These are phyloP conservation scores for Curvularia hawaiiensis DNA, from an alignment of 2,329 filamentous ascomycete genomes.

Conservation along the genomic window DNA sequence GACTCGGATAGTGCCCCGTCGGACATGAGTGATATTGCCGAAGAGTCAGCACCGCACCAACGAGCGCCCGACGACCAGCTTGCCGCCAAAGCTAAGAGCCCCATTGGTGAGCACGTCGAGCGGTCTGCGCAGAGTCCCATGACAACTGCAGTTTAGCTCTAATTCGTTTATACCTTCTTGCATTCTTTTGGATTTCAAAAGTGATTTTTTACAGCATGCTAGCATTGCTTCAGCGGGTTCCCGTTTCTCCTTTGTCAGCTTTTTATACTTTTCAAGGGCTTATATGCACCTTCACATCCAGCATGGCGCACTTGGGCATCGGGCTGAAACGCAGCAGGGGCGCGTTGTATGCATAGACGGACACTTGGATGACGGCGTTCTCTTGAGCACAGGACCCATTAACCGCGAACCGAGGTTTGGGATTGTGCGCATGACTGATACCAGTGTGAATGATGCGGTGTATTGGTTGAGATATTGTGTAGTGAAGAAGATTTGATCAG, in stretches of 20 bases:
- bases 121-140: constrained; percentile 17
- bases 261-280: constrained; percentile 13
- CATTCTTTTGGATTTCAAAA: constrained; percentile 27
- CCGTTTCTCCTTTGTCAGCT: constrained; percentile 14
- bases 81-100: constrained; percentile 22
- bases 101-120: constrained; percentile 17
- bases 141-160: constrained; percentile 22
- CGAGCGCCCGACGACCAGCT: constrained; percentile 14
- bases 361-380: constrained; percentile 9
- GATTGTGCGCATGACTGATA: constrained; percentile 12
- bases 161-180: constrained; percentile 12
- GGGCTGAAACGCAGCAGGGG: constrained; percentile 16
- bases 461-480: constrained; percentile 5
- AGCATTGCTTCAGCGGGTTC: constrained; percentile 22
- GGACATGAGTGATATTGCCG: constrained; percentile 43
- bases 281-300: constrained; percentile 18
- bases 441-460: constrained; percentile 9
- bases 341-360: constrained; percentile 17
- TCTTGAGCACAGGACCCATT: constrained; percentile 7
- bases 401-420: constrained; percentile 6
- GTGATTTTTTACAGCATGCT: constrained; percentile 19
- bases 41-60: constrained; percentile 29
- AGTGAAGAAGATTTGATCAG: constrained; percentile 5
- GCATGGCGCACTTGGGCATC: constrained; percentile 23
- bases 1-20: constrained; percentile 34